Percentiles rank a stretch among this genome's conserved stretches.
Conservation (phyloP, 257 asterid species). For the Osmanthus fragrans region DNA sequence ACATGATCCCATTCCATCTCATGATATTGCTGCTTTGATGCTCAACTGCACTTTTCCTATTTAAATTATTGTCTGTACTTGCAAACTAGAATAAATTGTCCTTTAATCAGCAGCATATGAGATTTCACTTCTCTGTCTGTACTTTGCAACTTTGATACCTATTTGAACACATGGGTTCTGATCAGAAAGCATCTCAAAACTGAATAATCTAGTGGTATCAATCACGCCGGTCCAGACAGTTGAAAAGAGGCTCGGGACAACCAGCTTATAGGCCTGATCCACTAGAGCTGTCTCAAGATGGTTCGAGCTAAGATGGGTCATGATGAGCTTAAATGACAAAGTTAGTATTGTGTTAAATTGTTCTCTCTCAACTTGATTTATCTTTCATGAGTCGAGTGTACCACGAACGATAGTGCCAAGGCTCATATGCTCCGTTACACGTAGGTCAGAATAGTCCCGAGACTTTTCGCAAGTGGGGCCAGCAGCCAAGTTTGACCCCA, state of each 20-base stretch:
- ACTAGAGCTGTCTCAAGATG: neutral
- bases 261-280: neutral
- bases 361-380: neutral
- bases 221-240: neutral
- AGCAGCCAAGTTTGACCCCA: constrained; percentile 6
- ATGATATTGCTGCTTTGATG: neutral
- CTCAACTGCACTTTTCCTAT: neutral
- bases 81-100: neutral
- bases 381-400: neutral
- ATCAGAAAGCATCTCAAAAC: neutral
- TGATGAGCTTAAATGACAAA: neutral
- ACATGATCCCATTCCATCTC: neutral
- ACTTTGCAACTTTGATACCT: neutral
- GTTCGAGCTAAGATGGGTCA: neutral
- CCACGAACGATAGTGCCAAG: neutral
- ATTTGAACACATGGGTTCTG: constrained; percentile 7
- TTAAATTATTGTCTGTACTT: neutral
- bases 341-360: neutral
- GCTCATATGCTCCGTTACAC: neutral
- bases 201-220: neutral
- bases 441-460: neutral
- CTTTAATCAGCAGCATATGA: neutral
- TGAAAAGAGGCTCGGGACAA: neutral
- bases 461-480: neutral
- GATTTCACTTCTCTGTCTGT: constrained; percentile 1